Percentiles rank a stretch among this genome's conserved stretches.
Conservation (phyloP, 495 filamentous ascomycete genomes). For the Annulohypoxylon nitens region DNA sequence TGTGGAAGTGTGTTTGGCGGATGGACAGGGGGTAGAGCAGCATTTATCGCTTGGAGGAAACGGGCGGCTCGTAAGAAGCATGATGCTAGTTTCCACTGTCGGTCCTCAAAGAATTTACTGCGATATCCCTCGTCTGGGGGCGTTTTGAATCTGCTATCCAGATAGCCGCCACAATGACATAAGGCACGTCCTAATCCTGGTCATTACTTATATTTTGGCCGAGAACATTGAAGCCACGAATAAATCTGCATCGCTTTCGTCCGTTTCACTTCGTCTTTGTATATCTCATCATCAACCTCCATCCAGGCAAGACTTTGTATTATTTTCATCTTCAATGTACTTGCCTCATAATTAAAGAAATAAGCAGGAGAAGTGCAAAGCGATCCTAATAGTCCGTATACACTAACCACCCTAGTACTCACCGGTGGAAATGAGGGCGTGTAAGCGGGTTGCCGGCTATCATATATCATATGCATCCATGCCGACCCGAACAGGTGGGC, state of each 20-base stretch:
- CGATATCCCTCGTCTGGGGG: background rate
- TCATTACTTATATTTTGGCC: background rate
- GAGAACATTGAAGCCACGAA: background rate
- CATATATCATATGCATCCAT: constrained; percentile 4
- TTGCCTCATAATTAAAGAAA: background rate
- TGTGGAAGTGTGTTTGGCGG: background rate
- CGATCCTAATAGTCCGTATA: background rate
- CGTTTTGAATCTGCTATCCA: background rate
- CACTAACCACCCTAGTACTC: background rate
- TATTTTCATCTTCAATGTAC: background rate
- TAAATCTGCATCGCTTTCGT: background rate
- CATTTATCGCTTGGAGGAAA: background rate
- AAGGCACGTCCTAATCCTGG: background rate
- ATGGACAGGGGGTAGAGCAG: background rate
- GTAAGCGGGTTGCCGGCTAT: background rate
- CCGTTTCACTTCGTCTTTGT: background rate
- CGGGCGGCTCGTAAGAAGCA: background rate
- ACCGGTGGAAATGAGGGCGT: background rate
- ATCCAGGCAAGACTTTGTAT: no score
- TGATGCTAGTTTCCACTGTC: background rate
- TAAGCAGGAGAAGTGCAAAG: background rate
- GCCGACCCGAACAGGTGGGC: background rate
- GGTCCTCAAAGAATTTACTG: background rate
- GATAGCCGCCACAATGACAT: background rate
- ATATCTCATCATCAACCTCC: background rate